Evolutionary conservation across 768 basidiomycete species (phyloP).

Genomic region (Mycena chlorophos): DNA sequence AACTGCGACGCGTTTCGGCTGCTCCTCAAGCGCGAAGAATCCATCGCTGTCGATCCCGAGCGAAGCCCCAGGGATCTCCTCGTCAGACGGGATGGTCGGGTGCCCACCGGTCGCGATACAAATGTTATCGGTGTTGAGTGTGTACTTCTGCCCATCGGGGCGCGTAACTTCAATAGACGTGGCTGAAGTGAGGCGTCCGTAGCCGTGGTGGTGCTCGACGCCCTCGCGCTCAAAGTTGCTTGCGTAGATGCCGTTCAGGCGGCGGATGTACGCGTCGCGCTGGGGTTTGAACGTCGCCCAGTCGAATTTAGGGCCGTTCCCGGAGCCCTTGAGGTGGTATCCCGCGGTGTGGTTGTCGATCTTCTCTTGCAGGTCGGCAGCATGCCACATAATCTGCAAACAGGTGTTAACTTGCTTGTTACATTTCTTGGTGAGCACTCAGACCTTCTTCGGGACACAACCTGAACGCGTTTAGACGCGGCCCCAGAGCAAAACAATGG

Average conservation of each 20-base stretch:
- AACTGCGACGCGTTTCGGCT: conserved; percentile 91
- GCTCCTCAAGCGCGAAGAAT: conserved; percentile 89
- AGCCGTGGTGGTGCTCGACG: conserved; percentile 85
- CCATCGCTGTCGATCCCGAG: conserved; percentile 93
- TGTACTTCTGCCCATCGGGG: conserved; percentile 68
- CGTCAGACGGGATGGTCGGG: conserved; percentile 77
- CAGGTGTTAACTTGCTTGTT: conserved; percentile 1
- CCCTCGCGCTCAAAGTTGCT: conserved; percentile 83
- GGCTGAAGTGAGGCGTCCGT: conserved; percentile 68
- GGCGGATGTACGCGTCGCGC: conserved; percentile 92
- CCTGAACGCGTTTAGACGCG: conserved; percentile 43
- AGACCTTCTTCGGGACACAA: conserved; percentile 95
- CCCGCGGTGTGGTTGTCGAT: conserved; percentile 71
- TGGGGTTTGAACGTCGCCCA: conserved; percentile 92
- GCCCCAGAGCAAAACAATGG: neutral
- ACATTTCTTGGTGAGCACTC: conserved; percentile 13
- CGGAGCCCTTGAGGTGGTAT: conserved; percentile 67
- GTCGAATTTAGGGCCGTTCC: conserved; percentile 62
- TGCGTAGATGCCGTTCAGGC: conserved; percentile 89
- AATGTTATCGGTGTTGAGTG: conserved; percentile 73
- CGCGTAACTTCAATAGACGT: conserved; percentile 72
- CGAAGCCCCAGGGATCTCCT: conserved; percentile 83
- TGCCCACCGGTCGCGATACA: conserved; percentile 85
- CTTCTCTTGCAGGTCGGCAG: conserved; percentile 86
- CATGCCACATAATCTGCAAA: conserved; percentile 96